Conservation (phyloP, 225 moss, liverwort and hornwort genomes). For the Thuidium tamariscinum region DNA sequence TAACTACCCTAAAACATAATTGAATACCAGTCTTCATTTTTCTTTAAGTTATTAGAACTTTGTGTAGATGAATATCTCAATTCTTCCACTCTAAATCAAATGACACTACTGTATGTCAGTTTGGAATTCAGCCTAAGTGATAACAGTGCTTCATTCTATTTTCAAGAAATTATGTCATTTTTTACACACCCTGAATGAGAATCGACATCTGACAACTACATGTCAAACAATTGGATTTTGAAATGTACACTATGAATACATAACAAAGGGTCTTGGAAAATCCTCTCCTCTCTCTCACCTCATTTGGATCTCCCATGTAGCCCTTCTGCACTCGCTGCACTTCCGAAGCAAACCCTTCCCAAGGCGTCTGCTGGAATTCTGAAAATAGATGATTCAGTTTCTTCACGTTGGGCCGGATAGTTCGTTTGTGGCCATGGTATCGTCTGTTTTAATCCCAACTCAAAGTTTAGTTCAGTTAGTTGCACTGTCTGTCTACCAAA, state of each 20-base stretch:
- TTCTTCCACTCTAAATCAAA: neutral
- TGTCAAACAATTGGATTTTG: neutral
- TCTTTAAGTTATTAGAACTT: neutral
- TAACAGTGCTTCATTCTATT: neutral
- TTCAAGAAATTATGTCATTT: neutral
- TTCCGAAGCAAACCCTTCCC: conserved; percentile 50
- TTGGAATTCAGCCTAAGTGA: neutral
- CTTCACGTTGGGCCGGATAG: conserved; percentile 68
- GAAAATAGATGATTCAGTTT: conserved; percentile 43
- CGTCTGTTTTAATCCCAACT: conserved; percentile 12
- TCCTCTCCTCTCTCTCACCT: conserved; percentile 4
- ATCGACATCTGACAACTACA: neutral
- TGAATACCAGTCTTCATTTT: neutral
- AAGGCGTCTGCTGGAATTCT: conserved; percentile 23
- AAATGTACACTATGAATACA: neutral
- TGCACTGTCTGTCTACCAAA: neutral
- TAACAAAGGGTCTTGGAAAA: neutral
- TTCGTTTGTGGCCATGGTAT: conserved; percentile 63
- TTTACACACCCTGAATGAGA: neutral
- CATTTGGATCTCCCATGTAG: conserved; percentile 71
- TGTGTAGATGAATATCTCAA: neutral
- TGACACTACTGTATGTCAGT: neutral
- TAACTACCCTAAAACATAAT: neutral
- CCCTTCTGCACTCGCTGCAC: conserved; percentile 55
- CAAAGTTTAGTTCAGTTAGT: neutral